Percentiles rank a stretch among this genome's conserved stretches.
These are phyloP conservation scores for Lasiodiplodia hormozganensis DNA, from an alignment of 2,329 filamentous ascomycete genomes.

Conservation along the genomic window DNA sequence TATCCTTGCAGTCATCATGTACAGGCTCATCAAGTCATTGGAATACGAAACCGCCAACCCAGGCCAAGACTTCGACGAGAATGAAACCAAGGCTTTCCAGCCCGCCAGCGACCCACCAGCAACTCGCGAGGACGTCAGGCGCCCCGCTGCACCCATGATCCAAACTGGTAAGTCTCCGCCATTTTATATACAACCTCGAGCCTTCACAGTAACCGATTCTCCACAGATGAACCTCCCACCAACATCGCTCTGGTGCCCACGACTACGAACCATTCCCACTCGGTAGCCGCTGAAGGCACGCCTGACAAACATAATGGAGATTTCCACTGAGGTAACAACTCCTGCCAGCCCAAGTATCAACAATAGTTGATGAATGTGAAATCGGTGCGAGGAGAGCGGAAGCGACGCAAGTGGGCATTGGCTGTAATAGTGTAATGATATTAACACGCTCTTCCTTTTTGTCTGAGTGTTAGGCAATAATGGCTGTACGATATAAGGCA, in stretches of 20 bases:
- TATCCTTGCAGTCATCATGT: conserved; percentile 47
- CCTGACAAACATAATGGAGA: neutral
- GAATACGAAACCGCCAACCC: conserved; percentile 53
- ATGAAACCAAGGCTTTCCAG: conserved; percentile 4
- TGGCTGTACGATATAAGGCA: too few species aligned
- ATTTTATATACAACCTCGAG: accelerated
- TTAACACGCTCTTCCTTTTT: too few species aligned
- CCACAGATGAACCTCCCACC: neutral
- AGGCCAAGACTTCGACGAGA: conserved; percentile 47
- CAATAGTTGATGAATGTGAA: too few species aligned
- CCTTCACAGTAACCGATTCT: neutral
- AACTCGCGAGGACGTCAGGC: neutral
- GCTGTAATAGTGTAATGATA: too few species aligned
- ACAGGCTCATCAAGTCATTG: conserved; percentile 48
- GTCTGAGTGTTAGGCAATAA: too few species aligned
- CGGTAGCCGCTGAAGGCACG: neutral
- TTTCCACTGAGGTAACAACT: neutral
- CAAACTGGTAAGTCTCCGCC: neutral
- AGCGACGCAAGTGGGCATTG: too few species aligned
- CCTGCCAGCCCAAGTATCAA: too few species aligned
- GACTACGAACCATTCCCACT: neutral
- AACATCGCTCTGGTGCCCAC: neutral
- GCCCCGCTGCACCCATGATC: neutral
- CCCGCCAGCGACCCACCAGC: neutral
- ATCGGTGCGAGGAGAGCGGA: too few species aligned